phyloP scores from a whole-genome alignment of 495 filamentous ascomycete genomes.

The Penicillium cosmopolitanum region DNA sequence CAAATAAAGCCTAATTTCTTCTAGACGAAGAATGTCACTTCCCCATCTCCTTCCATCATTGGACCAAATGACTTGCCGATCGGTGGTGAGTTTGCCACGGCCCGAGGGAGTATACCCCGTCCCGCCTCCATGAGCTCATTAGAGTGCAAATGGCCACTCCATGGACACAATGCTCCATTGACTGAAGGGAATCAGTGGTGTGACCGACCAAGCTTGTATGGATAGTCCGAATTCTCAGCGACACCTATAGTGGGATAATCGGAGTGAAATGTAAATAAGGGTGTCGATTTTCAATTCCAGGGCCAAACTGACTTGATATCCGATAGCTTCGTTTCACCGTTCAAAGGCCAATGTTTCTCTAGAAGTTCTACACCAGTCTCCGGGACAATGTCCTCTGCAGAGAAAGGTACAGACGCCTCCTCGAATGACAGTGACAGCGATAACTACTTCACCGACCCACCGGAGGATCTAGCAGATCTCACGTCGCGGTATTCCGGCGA shows the following conservation, averaged over 20 bases:
- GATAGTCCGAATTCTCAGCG: background rate
- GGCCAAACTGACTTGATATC: background rate
- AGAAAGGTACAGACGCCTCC: background rate
- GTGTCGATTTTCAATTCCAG: background rate
- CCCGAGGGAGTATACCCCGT: slow-evolving; percentile 13
- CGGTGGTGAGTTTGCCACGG: background rate
- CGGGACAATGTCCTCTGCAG: background rate
- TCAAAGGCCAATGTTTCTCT: slow-evolving; percentile 3
- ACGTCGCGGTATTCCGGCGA: background rate
- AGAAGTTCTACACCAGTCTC: background rate
- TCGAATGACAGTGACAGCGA: slow-evolving; percentile 7
- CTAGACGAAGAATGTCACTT: background rate
- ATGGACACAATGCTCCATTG: background rate
- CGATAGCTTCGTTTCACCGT: background rate
- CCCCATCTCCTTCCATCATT: background rate
- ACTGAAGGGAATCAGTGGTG: background rate
- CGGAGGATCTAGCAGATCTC: background rate
- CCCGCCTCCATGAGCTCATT: slow-evolving; percentile 26
- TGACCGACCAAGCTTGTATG: background rate
- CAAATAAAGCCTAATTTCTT: background rate
- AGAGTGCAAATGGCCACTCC: slow-evolving; percentile 6
- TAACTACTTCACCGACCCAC: slow-evolving; percentile 4
- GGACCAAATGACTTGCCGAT: background rate
- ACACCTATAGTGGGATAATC: background rate
- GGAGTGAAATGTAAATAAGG: background rate